Conservation (phyloP, 805 yeast species). For the Candida nemodendra region DNA sequence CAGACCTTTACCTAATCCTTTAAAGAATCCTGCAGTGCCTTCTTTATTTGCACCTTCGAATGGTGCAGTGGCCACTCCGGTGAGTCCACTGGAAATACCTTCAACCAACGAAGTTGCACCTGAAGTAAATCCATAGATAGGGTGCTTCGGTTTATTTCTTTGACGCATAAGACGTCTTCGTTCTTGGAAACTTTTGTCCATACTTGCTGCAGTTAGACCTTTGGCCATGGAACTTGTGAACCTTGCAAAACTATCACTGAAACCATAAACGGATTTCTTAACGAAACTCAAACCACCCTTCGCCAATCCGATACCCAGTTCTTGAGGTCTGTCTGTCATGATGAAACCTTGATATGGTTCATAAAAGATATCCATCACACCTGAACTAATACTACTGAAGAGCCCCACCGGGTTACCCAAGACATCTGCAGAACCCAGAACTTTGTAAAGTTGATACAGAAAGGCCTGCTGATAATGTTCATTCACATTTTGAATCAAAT, state of each 20-base stretch:
- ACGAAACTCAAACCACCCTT: conserved; percentile 94
- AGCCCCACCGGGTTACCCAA: conserved; percentile 97
- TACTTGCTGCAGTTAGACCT: conserved; percentile 86
- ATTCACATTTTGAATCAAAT: conserved; percentile 63
- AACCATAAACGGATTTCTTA: conserved; percentile 91
- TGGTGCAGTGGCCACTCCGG: conserved; percentile 90
- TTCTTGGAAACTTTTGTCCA: conserved; percentile 83
- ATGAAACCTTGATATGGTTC: conserved; percentile 97
- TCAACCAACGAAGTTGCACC: conserved; percentile 91
- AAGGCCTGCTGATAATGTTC: conserved; percentile 93
- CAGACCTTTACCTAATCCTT: conserved; percentile 92
- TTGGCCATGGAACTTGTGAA: conserved; percentile 93
- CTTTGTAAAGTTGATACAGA: conserved; percentile 86
- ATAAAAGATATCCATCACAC: conserved; percentile 93
- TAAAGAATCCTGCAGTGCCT: conserved; percentile 90
- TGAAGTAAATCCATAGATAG: conserved; percentile 74
- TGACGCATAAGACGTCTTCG: conserved; percentile 74
- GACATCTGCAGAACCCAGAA: conserved; percentile 94
- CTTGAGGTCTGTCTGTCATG: conserved; percentile 93
- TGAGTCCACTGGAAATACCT: conserved; percentile 81
- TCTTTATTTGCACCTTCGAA: conserved; percentile 83
- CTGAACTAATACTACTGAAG: conserved; percentile 89
- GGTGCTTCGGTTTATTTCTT: conserved; percentile 80
- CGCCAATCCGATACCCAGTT: conserved; percentile 90
- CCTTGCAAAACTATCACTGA: conserved; percentile 90